Base-by-base conservation (phyloP, 208 protist species). In the Trypanosoma platydactyli region DNA sequence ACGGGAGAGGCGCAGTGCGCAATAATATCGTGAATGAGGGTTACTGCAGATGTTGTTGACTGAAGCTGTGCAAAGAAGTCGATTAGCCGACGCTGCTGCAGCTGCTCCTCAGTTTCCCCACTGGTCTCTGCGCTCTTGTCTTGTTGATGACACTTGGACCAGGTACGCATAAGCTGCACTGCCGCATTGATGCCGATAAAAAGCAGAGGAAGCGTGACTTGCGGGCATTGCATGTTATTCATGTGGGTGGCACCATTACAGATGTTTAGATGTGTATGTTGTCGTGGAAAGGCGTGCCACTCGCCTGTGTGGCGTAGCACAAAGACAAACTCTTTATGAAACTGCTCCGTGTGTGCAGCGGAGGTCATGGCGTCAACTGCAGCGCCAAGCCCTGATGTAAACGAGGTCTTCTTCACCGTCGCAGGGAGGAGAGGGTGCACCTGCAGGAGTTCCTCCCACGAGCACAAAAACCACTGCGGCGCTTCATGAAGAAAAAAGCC, bases 131-230 rank as follows among this genome's bases (percentile, higher is more conserved):
- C 5, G 18, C 20, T 61, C 6, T 48, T 3, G 3, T 38, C 27
- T 25, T 49, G 9, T 20, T 54, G 18, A 18, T 64, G 44, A 6
- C 5, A 40, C 16, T 33, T 52, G 7, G 46, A 42, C 65, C 56
- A 67, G 29, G 25, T 12, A 11, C 41, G 60, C 53, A 76, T 68
- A n/a, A 68, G 29, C 18, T 33, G 7, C 42, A 76, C 30, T 15
- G 63, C 70, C n/a, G 33, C 54, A 30, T 68, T 61, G 30, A 76
- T 64, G 11, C 70, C 62, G 45, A 76, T 38, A 55, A 76, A 76
- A 42, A 76, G 22, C 18, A 61, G 38, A 7, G 65, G 45, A 25
- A 15, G 12, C 1, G 50, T 1, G 54, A 54, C 24, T 49, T 54
- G 13, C 24, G 9, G 13, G 29, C 5, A 49, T 3, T 1, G 45